Evolutionary conservation across 257 asterid genomes (phyloP).

Genomic region (Petrea volubilis): DNA sequence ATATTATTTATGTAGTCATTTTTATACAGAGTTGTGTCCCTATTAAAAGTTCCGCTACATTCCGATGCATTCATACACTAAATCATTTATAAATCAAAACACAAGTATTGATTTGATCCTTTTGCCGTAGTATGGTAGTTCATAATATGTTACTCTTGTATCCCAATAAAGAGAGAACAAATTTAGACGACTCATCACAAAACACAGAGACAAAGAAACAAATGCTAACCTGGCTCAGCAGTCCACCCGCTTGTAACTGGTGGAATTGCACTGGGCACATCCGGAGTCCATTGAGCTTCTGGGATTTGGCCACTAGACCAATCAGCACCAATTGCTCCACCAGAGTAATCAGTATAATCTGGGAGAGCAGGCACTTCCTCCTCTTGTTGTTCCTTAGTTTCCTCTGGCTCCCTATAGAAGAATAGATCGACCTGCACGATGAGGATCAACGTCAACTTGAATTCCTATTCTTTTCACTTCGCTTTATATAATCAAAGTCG

Average conservation of each 20-base stretch:
- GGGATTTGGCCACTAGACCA: constrained; percentile 52
- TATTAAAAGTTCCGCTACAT: background rate
- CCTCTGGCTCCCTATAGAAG: constrained; percentile 47
- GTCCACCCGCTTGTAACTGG: constrained; percentile 37
- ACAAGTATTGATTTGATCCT: background rate
- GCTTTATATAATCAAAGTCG: background rate
- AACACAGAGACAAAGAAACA: background rate
- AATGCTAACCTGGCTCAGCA: constrained; percentile 39
- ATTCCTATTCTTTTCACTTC: background rate
- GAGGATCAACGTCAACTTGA: background rate
- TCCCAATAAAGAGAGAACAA: background rate
- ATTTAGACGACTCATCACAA: background rate
- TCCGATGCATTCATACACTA: background rate
- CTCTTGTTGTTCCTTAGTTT: constrained; percentile 44
- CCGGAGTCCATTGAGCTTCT: constrained; percentile 45
- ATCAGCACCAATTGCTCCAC: constrained; percentile 36
- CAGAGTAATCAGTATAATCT: constrained; percentile 40
- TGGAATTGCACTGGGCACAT: constrained; percentile 19
- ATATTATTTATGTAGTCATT: too few relatives aligned
- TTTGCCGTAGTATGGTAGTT: background rate
- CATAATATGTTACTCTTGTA: background rate
- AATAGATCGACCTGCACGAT: constrained; percentile 43
- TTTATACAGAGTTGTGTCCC: background rate
- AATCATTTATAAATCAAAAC: background rate
- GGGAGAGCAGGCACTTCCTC: constrained; percentile 42